A percentile compares a stretch with the other conserved stretches of the same genome.
These are phyloP conservation scores for Boletus sp. DNA, from an alignment of 1,284 basidiomycete genomes.

Conservation along the genomic window DNA sequence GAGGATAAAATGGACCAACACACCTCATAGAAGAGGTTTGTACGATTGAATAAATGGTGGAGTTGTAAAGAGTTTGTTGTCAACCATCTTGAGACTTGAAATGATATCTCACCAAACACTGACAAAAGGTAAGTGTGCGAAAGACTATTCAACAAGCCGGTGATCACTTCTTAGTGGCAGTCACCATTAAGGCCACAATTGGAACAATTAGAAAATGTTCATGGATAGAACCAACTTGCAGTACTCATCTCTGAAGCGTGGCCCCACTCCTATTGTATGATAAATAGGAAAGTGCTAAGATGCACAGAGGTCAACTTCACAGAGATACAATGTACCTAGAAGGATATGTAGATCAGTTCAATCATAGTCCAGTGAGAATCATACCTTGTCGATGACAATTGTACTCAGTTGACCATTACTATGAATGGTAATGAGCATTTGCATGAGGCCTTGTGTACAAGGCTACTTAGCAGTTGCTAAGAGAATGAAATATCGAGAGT, in stretches of 20 bases:
- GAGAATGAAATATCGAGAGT: slow-evolving; percentile 12
- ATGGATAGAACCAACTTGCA: slow-evolving; percentile 69
- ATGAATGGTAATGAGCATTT: slow-evolving; percentile 52
- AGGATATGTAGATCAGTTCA: slow-evolving; percentile 1
- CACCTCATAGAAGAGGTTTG: slow-evolving; percentile 81
- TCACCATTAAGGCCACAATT: slow-evolving; percentile 83
- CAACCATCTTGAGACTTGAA: slow-evolving; percentile 58
- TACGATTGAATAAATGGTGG: slow-evolving; percentile 78
- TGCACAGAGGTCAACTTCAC: slow-evolving; percentile 36
- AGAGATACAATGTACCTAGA: slow-evolving; percentile 80
- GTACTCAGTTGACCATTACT: slow-evolving; percentile 59
- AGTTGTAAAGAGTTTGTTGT: slow-evolving; percentile 57
- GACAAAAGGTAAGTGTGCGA: neutral
- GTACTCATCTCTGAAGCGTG: slow-evolving; percentile 75
- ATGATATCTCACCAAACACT: slow-evolving; percentile 77
- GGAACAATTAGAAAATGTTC: slow-evolving; percentile 68
- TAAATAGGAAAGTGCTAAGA: neutral
- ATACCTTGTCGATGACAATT: slow-evolving; percentile 79
- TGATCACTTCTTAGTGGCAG: slow-evolving; percentile 61
- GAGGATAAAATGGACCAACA: neutral
- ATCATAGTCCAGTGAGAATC: slow-evolving; percentile 6
- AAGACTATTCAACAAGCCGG: neutral
- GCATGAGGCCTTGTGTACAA: slow-evolving; percentile 52
- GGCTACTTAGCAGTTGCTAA: slow-evolving; percentile 76
- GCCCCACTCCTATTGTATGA: slow-evolving; percentile 72